Base-by-base conservation (phyloP, 2,329 filamentous ascomycete species). In the Colletotrichum abscissum region DNA sequence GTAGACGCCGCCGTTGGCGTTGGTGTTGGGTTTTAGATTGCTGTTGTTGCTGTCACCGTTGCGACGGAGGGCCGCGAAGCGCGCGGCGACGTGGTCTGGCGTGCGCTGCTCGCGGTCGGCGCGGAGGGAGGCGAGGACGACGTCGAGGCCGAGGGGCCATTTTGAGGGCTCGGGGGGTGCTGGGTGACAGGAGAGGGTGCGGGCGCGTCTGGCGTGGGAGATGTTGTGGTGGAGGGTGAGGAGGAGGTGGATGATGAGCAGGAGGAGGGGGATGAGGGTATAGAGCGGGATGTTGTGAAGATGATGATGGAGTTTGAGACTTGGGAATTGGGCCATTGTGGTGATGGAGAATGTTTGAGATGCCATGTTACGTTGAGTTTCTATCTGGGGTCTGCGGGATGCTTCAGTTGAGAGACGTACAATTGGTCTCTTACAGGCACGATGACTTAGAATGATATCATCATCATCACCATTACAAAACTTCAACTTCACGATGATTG, bases 101-200 rank as follows among this genome's bases (percentile, higher is more conserved):
- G 56, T 73, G 56, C 66, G 66, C 56, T 70, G 67, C 1, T 69
- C 66, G 46, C 56, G 71, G 67, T 73, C 70, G 7, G 70, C 67
- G 59, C 60, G 66, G 59, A 73, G 56, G 56, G 67, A 69, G 56
- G 67, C 26, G 66, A 70, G 60, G 22, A 70, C 62, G 14, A 42
- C 54, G 67, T 70, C 67, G 60, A 70, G 56, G n/a, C 71, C 66
- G 60, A 73, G 67, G 8, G 56, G 71, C 9, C 62, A 42, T 22
- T 35, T 14, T 11, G 67, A 60, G 33, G 67, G 67, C 14, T 70
- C 71, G 42, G 68, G 69, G 52, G 69, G 69, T 1, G 69, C 2
- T n/a, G 57, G 58, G 24, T 26, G 66, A 38, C 69, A 72, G 24
- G 57, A 63, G 26, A 68, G 69, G n/a, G 14, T 11, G 12, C 46